These are phyloP conservation scores for Fusarium tuaranense DNA, from an alignment of 2,329 filamentous ascomycete genomes.

Conservation along the genomic window DNA sequence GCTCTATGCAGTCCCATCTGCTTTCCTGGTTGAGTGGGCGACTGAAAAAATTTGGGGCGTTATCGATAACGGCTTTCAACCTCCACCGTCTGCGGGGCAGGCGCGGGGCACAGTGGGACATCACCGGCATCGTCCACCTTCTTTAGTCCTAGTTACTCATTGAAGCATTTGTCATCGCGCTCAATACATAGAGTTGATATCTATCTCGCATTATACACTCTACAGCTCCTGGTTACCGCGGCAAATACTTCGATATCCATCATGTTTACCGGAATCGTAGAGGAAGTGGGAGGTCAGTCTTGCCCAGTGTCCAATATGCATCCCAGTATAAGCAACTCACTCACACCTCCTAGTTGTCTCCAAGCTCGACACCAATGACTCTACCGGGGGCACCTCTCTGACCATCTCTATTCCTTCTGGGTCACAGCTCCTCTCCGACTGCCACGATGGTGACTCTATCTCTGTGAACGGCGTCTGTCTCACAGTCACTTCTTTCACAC, in stretches of 20 bases:
- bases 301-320: neutral
- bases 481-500: slow-evolving; percentile 76
- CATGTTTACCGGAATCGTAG: slow-evolving; percentile 98
- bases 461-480: slow-evolving; percentile 95
- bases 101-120: slow-evolving; percentile 34
- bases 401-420: slow-evolving; percentile 79
- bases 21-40: slow-evolving; percentile 33
- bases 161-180: slow-evolving; percentile 43
- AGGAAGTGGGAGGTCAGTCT: slow-evolving; percentile 87
- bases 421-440: slow-evolving; percentile 84
- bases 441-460: slow-evolving; percentile 91
- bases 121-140: slow-evolving; percentile 10
- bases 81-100: slow-evolving; percentile 41
- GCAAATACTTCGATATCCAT: slow-evolving; percentile 24
- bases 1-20: neutral
- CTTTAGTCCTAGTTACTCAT: slow-evolving; percentile 17
- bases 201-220: neutral
- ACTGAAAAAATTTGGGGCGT: slow-evolving; percentile 46
- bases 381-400: slow-evolving; percentile 88
- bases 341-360: slow-evolving; percentile 77
- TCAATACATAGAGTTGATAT: neutral
- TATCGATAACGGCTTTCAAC: slow-evolving; percentile 47
- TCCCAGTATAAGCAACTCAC: slow-evolving; percentile 30
- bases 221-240: neutral
- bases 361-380: slow-evolving; percentile 82